Conservation (phyloP, 2,329 filamentous ascomycete genomes). For the Monilinia vaccinii-corymbosi region DNA sequence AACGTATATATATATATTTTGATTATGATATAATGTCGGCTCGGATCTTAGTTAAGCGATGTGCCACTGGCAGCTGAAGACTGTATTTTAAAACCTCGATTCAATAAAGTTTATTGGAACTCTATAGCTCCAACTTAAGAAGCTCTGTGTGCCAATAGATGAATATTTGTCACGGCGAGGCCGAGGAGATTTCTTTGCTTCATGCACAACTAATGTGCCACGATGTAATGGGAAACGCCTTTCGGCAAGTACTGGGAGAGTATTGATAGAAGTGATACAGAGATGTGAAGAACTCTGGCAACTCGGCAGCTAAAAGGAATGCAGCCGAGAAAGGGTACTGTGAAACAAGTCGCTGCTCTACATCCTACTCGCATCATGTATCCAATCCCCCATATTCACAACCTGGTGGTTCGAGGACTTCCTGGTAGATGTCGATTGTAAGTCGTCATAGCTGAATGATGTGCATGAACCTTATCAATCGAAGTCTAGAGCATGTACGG, state of each 20-base stretch:
- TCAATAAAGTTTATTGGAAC: no score
- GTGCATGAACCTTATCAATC: background rate
- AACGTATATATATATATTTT: conserved; percentile 3
- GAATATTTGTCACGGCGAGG: background rate
- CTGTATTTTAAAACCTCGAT: no score
- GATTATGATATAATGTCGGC: background rate
- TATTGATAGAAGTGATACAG: background rate
- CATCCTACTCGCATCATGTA: background rate
- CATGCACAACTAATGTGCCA: background rate
- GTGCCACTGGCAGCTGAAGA: background rate
- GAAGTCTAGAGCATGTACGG: background rate
- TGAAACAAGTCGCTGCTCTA: background rate
- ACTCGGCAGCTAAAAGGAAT: background rate
- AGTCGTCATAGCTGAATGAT: background rate
- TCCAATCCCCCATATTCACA: background rate
- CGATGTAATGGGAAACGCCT: background rate
- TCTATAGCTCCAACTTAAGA: background rate
- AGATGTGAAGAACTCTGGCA: background rate
- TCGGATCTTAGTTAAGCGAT: background rate
- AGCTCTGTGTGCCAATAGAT: background rate
- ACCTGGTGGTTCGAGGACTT: background rate
- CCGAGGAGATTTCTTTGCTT: background rate
- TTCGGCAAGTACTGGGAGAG: no score
- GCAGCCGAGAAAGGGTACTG: background rate
- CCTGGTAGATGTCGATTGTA: background rate